These are phyloP conservation scores for Leucogyrophana mollusca DNA, from an alignment of 768 basidiomycete species.

Conservation along the genomic window DNA sequence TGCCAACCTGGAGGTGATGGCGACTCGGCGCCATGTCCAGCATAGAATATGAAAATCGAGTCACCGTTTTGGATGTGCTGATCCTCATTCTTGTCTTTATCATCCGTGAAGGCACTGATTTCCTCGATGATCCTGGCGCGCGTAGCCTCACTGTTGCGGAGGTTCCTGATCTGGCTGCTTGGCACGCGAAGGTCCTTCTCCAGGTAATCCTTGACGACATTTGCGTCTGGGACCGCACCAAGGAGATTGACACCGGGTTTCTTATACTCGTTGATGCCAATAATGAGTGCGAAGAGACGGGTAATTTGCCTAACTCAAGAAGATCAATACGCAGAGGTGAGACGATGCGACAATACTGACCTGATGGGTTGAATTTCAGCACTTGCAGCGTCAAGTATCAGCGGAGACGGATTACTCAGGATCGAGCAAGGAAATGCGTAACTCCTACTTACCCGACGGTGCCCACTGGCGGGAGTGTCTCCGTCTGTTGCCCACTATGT, in stretches of 20 bases:
- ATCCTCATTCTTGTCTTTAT: conserved; percentile 23
- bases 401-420: too few species aligned
- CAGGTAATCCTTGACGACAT: conserved; percentile 36
- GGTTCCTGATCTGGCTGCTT: conserved; percentile 30
- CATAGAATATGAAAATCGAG: conserved; percentile 44
- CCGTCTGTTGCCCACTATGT: too few species aligned
- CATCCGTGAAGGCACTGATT: conserved; percentile 17
- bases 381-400: too few species aligned
- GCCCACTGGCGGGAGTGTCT: too few species aligned
- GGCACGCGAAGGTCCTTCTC: too few species aligned
- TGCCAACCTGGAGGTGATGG: conserved; percentile 29
- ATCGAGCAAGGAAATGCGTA: too few species aligned
- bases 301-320: too few species aligned
- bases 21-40: conserved; percentile 42
- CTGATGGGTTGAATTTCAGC: too few species aligned
- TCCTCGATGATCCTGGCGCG: conserved; percentile 32
- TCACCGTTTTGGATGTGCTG: too few species aligned
- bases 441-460: too few species aligned
- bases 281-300: conserved; percentile 41
- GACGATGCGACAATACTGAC: too few species aligned
- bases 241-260: conserved; percentile 25
- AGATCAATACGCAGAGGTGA: too few species aligned
- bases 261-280: conserved; percentile 46
- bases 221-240: conserved; percentile 40
- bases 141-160: conserved; percentile 38